Percentiles rank a stretch among this genome's conserved stretches.
Evolutionary conservation across 2,329 filamentous ascomycete species (phyloP).

Genomic region (Neocatenulostroma microsporum): DNA sequence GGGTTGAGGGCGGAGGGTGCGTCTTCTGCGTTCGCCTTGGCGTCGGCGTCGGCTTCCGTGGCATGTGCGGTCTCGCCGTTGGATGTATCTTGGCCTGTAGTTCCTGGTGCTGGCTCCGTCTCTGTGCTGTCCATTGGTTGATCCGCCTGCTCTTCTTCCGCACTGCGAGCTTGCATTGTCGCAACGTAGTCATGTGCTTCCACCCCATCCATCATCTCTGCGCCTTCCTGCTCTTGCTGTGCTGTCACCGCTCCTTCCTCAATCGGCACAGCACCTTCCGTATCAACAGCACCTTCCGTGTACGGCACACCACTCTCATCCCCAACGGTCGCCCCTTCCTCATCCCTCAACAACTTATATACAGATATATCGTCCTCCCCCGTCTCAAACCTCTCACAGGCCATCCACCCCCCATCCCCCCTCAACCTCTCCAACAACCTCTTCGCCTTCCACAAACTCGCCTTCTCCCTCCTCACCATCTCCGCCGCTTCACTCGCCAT

Average conservation of each 20-base stretch:
- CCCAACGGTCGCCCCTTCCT: background rate
- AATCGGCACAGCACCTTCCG: constrained; percentile 11
- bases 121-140: background rate
- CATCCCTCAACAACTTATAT: no score
- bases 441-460: constrained; percentile 65
- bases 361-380: constrained; percentile 42
- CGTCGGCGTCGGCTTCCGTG: no score
- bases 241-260: constrained; percentile 6
- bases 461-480: constrained; percentile 68
- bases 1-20: no score
- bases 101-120: background rate
- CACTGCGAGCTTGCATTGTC: background rate
- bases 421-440: constrained; percentile 64
- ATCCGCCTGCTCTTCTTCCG: background rate
- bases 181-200: constrained; percentile 12
- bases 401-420: constrained; percentile 63
- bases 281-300: no score
- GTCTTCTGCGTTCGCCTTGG: no score
- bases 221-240: constrained; percentile 5
- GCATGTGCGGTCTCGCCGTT: no score
- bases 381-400: constrained; percentile 47
- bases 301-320: no score
- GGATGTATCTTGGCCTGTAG: no score
- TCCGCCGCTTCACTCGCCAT: constrained; percentile 61
- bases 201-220: constrained; percentile 19